A percentile compares a stretch with the other conserved stretches of the same genome.
Evolutionary conservation across 352 stramenopile species (phyloP).

Genomic region (Aphanomyces astaci): DNA sequence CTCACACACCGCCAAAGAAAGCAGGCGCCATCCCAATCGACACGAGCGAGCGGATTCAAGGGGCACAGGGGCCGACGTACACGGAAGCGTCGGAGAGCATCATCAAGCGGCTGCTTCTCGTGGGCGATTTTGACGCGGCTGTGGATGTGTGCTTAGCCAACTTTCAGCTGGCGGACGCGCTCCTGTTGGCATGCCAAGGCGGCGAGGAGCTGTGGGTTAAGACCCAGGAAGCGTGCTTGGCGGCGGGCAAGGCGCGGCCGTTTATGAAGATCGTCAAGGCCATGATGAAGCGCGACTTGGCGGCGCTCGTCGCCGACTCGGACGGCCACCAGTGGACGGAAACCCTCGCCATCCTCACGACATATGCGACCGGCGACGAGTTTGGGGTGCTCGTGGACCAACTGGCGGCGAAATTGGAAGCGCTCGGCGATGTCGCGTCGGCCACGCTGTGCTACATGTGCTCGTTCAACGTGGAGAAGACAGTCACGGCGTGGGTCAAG

Average conservation of each 20-base stretch:
- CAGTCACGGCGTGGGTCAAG: slow-evolving; percentile 84
- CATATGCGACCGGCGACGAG: slow-evolving; percentile 96
- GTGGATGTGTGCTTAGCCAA: slow-evolving; percentile 96
- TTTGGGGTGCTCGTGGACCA: slow-evolving; percentile 93
- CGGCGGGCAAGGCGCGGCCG: slow-evolving; percentile 73
- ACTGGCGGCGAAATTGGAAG: slow-evolving; percentile 88
- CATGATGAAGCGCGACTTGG: slow-evolving; percentile 93
- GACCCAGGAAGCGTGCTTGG: slow-evolving; percentile 94
- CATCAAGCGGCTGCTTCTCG: slow-evolving; percentile 93
- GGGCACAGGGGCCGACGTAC: slow-evolving; percentile 56
- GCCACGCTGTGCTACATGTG: slow-evolving; percentile 97
- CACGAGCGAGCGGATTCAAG: slow-evolving; percentile 63
- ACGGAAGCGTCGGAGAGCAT: slow-evolving; percentile 86
- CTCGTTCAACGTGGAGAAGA: slow-evolving; percentile 86
- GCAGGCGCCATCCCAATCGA: slow-evolving; percentile 55
- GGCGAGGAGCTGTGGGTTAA: slow-evolving; percentile 93
- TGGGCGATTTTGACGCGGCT: slow-evolving; percentile 97
- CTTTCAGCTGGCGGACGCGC: slow-evolving; percentile 93
- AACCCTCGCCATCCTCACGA: slow-evolving; percentile 95
- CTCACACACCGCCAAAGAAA: slow-evolving; percentile 34
- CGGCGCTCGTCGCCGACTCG: slow-evolving; percentile 72
- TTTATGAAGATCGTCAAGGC: slow-evolving; percentile 95
- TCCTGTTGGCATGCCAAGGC: slow-evolving; percentile 90
- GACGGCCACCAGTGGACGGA: slow-evolving; percentile 94
- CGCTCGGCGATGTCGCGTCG: slow-evolving; percentile 79